Evolutionary conservation across 2,329 filamentous ascomycete species (phyloP).

Genomic region (Aphanoascus verrucosus): DNA sequence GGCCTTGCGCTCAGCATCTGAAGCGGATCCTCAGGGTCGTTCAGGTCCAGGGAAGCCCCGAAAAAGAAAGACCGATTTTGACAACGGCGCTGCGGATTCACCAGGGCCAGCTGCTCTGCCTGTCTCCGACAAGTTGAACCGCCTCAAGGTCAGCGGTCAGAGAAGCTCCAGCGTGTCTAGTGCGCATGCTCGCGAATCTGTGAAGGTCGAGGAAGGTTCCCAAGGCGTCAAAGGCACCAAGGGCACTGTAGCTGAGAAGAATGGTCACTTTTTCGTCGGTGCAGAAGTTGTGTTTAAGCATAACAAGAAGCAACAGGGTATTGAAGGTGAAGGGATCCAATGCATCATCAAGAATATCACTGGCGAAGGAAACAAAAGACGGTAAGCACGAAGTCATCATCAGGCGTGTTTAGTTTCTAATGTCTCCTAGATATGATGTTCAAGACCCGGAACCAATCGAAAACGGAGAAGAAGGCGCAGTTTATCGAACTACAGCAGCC

Average conservation of each 20-base stretch:
- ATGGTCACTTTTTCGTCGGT: slow-evolving; percentile 36
- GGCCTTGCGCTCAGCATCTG: slow-evolving; percentile 39
- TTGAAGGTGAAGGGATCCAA: slow-evolving; percentile 52
- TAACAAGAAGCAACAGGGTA: slow-evolving; percentile 41
- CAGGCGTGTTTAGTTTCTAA: slow-evolving; percentile 1
- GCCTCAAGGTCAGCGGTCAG: slow-evolving; percentile 33
- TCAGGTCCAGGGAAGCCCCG: slow-evolving; percentile 35
- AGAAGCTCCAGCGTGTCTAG: slow-evolving; percentile 37
- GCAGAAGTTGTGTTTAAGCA: slow-evolving; percentile 43
- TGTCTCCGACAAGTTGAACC: slow-evolving; percentile 34
- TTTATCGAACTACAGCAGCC: slow-evolving; percentile 59
- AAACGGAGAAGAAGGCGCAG: slow-evolving; percentile 49
- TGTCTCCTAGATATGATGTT: slow-evolving; percentile 54
- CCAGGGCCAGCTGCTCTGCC: slow-evolving; percentile 33
- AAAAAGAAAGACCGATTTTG: slow-evolving; percentile 38
- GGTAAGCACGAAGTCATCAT: slow-evolving; percentile 29
- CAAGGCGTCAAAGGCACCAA: slow-evolving; percentile 36
- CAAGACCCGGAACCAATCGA: slow-evolving; percentile 69
- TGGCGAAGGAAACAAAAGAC: slow-evolving; percentile 60
- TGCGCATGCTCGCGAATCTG: slow-evolving; percentile 29
- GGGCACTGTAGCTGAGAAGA: slow-evolving; percentile 36
- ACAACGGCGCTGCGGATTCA: slow-evolving; percentile 36
- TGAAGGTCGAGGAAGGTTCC: slow-evolving; percentile 34
- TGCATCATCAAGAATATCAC: slow-evolving; percentile 66
- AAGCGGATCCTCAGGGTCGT: slow-evolving; percentile 35